Conservation (phyloP, 1,139 yeast species). For the Candida frijolesensis region DNA sequence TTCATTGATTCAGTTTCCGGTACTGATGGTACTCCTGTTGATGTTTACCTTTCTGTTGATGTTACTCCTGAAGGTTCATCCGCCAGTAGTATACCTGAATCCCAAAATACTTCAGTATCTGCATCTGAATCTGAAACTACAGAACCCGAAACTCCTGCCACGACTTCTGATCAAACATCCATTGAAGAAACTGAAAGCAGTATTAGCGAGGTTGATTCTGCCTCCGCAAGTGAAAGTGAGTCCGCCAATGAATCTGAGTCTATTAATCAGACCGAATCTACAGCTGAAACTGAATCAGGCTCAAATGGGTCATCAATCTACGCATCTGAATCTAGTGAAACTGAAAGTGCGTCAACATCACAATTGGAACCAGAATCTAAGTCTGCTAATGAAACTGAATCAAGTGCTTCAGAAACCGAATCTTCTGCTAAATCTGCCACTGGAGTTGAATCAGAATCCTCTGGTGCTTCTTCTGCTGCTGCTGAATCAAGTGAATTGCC, state of each 20-base stretch:
- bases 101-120: conserved; percentile 13
- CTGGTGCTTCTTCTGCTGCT: conserved; percentile 17
- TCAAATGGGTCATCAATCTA: no score
- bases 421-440: conserved; percentile 27
- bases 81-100: no score
- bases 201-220: background rate
- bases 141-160: background rate
- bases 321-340: conserved; percentile 36
- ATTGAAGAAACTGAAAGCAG: background rate
- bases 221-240: background rate
- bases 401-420: conserved; percentile 28
- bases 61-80: conserved; percentile 30
- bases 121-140: conserved; percentile 8
- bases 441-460: no score
- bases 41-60: conserved; percentile 17
- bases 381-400: no score
- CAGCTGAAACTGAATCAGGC: background rate
- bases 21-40: no score
- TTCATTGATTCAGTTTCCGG: no score
- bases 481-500: conserved; percentile 7
- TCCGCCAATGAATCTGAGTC: background rate
- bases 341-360: no score
- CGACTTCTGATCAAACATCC: background rate
- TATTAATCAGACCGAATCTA: no score
- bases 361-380: no score